Percentiles rank a stretch among this genome's conserved stretches.
Evolutionary conservation across 1,284 basidiomycete genomes (phyloP).

Genomic region (Apiotrichum siamense): DNA sequence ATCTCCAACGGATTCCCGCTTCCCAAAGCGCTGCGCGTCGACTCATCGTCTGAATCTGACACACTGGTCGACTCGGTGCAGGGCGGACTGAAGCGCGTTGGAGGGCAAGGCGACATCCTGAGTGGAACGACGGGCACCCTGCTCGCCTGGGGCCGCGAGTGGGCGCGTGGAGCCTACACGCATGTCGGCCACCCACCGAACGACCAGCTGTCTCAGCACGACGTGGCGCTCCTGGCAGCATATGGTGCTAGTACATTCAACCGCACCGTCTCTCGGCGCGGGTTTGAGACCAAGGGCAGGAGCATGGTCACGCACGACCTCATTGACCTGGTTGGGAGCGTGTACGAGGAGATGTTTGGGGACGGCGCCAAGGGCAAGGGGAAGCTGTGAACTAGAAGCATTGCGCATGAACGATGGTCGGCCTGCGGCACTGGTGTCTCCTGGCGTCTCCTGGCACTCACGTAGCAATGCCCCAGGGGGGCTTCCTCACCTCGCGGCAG

Average conservation of each 20-base stretch:
- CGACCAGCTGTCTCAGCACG: constrained; percentile 51
- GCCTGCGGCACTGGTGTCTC: no score
- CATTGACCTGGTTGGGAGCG: constrained; percentile 64
- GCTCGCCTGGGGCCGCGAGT: constrained; percentile 90
- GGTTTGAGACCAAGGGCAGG: constrained; percentile 69
- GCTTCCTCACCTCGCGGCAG: no score
- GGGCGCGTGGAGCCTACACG: constrained; percentile 69
- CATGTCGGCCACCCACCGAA: constrained; percentile 53
- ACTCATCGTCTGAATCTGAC: constrained; percentile 12
- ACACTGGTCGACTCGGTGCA: constrained; percentile 22
- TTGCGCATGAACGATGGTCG: no score
- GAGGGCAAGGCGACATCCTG: constrained; percentile 91
- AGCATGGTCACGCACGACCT: constrained; percentile 87
- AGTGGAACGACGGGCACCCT: constrained; percentile 81
- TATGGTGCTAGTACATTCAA: constrained; percentile 85
- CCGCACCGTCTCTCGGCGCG: constrained; percentile 67
- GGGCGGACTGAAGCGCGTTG: constrained; percentile 86
- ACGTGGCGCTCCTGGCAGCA: constrained; percentile 78
- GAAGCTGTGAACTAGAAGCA: constrained; percentile 12
- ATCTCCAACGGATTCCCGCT: constrained; percentile 47
- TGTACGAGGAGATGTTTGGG: constrained; percentile 69
- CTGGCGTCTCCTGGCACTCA: no score
- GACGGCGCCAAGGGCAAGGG: constrained; percentile 13
- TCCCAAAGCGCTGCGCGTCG: constrained; percentile 24
- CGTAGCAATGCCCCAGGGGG: no score